A percentile compares a stretch with the other conserved stretches of the same genome.
phyloP scores from a whole-genome alignment of 179 eudicot species.

The Monotropa hypopitys region DNA sequence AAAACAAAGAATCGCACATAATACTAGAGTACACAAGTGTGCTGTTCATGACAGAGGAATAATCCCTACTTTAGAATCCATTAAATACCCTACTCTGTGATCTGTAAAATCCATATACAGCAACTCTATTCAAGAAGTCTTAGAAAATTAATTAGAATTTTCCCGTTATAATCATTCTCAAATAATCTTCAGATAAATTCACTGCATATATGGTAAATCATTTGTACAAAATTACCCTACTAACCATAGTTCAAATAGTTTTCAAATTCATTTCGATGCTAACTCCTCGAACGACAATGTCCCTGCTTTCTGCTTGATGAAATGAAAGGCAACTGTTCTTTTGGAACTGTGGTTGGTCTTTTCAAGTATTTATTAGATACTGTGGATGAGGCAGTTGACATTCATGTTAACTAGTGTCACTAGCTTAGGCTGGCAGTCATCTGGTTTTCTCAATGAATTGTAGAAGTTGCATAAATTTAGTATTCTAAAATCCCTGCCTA shows the following conservation, averaged over 20 bases:
- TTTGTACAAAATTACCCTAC: neutral
- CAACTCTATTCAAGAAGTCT: neutral
- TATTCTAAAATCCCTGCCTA: too few species aligned
- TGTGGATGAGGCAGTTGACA: neutral
- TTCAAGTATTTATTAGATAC: neutral
- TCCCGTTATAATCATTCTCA: neutral
- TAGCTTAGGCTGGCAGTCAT: neutral
- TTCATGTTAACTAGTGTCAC: neutral
- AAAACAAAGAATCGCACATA: neutral
- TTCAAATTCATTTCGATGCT: neutral
- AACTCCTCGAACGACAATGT: neutral
- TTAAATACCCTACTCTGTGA: neutral
- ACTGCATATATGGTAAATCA: neutral
- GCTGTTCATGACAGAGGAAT: neutral
- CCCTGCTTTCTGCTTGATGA: neutral
- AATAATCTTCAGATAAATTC: neutral
- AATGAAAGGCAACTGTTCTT: neutral
- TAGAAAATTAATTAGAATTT: neutral
- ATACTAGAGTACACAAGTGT: neutral
- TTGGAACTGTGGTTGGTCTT: neutral
- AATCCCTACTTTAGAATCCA: neutral
- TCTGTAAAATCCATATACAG: neutral
- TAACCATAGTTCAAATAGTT: neutral
- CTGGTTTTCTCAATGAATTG: neutral
- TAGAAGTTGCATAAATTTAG: neutral